Conservation (phyloP, 192 early-diverging fungal genomes). For the Pecoramyces ruminantium region DNA sequence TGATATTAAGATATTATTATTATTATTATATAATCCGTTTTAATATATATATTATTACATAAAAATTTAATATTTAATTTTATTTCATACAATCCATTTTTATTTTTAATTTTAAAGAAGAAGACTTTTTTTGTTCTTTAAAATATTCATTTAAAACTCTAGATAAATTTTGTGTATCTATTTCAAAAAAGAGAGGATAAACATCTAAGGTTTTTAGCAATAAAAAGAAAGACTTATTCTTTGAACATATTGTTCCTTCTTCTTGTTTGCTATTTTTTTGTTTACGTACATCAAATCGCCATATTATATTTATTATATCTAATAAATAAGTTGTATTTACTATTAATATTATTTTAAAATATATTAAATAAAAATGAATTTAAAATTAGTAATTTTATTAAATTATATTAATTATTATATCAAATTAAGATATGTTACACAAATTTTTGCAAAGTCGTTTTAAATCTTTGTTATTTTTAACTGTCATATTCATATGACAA, state of each 20-base stretch:
- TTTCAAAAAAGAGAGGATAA: not conserved
- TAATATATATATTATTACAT: too few relatives aligned
- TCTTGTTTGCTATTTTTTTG: too few relatives aligned
- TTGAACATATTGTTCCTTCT: not conserved
- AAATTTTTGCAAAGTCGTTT: not conserved
- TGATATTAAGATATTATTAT: too few relatives aligned
- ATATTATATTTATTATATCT: not conserved
- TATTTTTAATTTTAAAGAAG: not conserved
- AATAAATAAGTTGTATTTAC: not conserved
- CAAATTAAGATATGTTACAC: too few relatives aligned
- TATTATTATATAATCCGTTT: too few relatives aligned
- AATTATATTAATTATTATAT: too few relatives aligned
- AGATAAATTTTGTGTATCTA: not conserved
- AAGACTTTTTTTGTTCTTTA: not conserved
- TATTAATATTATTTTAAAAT: not conserved
- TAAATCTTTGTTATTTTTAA: not conserved
- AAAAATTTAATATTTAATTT: too few relatives aligned
- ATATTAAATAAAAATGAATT: too few relatives aligned
- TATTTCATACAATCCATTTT: not conserved
- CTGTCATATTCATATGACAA: not conserved
- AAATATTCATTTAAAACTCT: not conserved
- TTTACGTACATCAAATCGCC: not conserved
- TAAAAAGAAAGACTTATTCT: not conserved
- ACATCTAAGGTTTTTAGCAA: not conserved
- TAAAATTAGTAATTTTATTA: too few relatives aligned